Evolutionary conservation across 805 yeast genomes (phyloP), one percentile per base, ranked within the genome.

Genomic region (Cyberlindnera mrakii): DNA sequence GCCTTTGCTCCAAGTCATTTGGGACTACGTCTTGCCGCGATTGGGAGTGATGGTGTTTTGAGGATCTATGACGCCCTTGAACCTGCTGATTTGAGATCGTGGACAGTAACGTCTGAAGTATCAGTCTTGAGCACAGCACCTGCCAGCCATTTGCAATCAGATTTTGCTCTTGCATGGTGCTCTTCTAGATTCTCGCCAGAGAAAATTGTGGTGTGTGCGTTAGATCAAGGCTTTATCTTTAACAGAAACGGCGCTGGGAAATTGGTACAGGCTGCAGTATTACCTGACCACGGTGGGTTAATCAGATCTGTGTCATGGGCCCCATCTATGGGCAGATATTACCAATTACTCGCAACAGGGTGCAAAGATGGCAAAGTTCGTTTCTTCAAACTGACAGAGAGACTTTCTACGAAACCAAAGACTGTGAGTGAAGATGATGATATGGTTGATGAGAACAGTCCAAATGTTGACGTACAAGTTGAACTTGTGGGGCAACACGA

Each of bases 251-350:
- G 68, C 27, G 60, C 64, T 25, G 80, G 77, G 29, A 80, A 75
- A 54, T 71, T 76, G 49, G 67, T 68, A 11, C 71, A 75, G 42
- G 79, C 79, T 0, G 78, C 84, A 30, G 77, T 77, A 47, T 68
- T 91, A 19, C 85, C 89, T 3, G 96, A 88, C 33, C 97, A 90
- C 59, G 74, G 77, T 42, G 96, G 96, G 3, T 71, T 91, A 33
- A 87, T 91, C 30, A 71, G 98, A 55, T 84, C 89, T 15, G 87
- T 90, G 5, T 74, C 90, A 27, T 91, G 99, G 99, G 98, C 98
- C 0, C 96, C 98, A 3, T 79, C 95, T 0, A 86, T 90, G 83
- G 98, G 98, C 3, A 71, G 96, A 52, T 79, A 82, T 49, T 86
- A 78, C 60, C 96, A 91, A 54, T 67, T 90, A 38, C 71, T 93